Base-by-base conservation (phyloP, 208 protist genomes). In the Kentomonas sorsogonicus region DNA sequence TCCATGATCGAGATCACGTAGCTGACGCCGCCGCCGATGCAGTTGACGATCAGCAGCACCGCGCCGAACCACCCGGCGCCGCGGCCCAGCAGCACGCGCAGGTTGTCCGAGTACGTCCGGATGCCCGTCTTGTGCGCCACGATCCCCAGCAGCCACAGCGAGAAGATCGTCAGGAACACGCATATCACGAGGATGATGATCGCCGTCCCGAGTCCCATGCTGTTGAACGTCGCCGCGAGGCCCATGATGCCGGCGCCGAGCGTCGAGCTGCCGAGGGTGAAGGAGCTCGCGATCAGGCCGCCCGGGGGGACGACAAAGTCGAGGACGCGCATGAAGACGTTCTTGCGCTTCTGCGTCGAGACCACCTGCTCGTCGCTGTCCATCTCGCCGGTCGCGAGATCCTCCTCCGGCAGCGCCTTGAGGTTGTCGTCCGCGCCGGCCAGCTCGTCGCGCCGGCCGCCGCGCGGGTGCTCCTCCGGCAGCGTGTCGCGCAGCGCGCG, bases 1-100 rank as follows among this genome's bases (percentile, higher is more conserved):
- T 89, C 59, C 5, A 76, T 73, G 15, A 86, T 67, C 18, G 72
- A 67, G 29, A 87, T 74, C n/a, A 92, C 64, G 50, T 85, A 92
- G 41, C 72, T 74, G n/a, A 92, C 74, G 41, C 58, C 66, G 3
- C 63, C 69, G 60, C 85, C 79, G n/a, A 86, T 20, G 51, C 63
- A 80, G 34, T 43, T 52, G 15, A 72, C 46, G 63, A 82, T 69
- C 23, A 80, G 57, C 25, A 78, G 11, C 0, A 74, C 68, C 4
- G 50, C 15, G 50, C 41, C 3, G 30, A 44, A 48, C 59, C 72
- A 41, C 57, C 66, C 74, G 11, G 53, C 23, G 18, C 71, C 63
- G 3, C 65, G 54, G 40, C 68, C 72, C 4, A 77, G 62, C 0
- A 83, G 47, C 15, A 33, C 47, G 10, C 39, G 31, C 20, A 29